A percentile compares a stretch with the other conserved stretches of the same genome.
Conservation (phyloP, 2,329 filamentous ascomycete species). For the Aureobasidium sp. region DNA sequence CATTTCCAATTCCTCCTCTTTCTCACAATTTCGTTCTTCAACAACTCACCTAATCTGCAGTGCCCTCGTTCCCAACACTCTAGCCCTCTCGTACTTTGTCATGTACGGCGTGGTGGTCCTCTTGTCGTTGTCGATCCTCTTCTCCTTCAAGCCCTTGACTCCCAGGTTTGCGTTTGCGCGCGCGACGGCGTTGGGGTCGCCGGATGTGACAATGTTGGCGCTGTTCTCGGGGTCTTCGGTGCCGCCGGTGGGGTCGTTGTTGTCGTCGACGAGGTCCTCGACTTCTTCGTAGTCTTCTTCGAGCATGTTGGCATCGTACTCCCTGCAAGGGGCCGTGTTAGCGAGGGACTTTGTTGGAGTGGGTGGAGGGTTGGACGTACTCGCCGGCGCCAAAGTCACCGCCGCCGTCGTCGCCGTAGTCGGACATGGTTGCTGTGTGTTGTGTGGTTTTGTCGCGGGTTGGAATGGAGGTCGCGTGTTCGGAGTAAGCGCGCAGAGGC, state of each 20-base stretch:
- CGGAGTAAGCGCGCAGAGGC: background rate
- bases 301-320: constrained; percentile 29
- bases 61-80: constrained; percentile 85
- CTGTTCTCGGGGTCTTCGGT: constrained; percentile 24
- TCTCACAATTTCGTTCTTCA: background rate
- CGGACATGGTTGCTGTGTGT: constrained; percentile 19
- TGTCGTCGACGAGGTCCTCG: constrained; percentile 33
- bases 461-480: background rate
- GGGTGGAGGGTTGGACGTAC: constrained; percentile 5
- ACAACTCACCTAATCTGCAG: constrained; percentile 78
- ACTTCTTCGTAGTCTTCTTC: constrained; percentile 44
- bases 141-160: constrained; percentile 54
- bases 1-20: background rate
- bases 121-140: constrained; percentile 83
- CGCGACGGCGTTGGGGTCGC: constrained; percentile 44
- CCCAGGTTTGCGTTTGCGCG: constrained; percentile 40
- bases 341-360: background rate
- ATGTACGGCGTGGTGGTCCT: constrained; percentile 94
- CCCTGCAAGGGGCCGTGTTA: constrained; percentile 17
- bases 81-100: constrained; percentile 97
- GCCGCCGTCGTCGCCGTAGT: constrained; percentile 23
- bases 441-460: background rate
- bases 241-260: constrained; percentile 14
- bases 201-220: constrained; percentile 37
- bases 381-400: constrained; percentile 18